phyloP scores from a whole-genome alignment of 1,284 basidiomycete species.

The Leucoagaricus sp. region DNA sequence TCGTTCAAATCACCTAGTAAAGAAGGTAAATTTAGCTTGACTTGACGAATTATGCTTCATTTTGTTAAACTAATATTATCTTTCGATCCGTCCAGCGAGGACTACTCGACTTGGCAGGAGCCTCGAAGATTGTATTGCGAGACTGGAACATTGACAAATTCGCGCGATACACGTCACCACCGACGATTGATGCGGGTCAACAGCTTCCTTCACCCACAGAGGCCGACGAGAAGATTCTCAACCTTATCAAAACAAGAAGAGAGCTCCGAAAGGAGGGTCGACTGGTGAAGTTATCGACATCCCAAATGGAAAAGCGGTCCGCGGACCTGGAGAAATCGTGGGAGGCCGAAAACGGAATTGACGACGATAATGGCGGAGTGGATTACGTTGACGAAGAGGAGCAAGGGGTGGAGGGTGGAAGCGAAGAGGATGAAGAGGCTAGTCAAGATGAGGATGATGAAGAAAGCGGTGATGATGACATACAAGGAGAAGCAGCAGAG shows the following conservation, averaged over 20 bases:
- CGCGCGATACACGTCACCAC: constrained; percentile 73
- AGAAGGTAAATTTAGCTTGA: constrained; percentile 59
- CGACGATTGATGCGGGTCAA: constrained; percentile 21
- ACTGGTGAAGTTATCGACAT: constrained; percentile 57
- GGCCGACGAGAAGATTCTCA: constrained; percentile 49
- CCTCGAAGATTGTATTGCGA: constrained; percentile 82
- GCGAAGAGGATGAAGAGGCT: constrained; percentile 32
- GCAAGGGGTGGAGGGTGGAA: constrained; percentile 30
- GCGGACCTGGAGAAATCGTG: constrained; percentile 59
- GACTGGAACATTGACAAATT: constrained; percentile 90
- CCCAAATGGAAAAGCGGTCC: constrained; percentile 54
- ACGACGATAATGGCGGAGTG: constrained; percentile 27
- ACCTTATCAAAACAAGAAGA: constrained; percentile 54
- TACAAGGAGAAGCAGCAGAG: constrained; percentile 26
- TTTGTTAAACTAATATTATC: neutral
- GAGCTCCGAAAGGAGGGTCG: constrained; percentile 63
- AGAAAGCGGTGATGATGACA: constrained; percentile 23
- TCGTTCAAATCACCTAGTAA: constrained; percentile 77
- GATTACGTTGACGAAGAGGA: constrained; percentile 33
- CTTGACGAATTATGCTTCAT: neutral
- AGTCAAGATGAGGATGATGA: constrained; percentile 31
- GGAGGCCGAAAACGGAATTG: constrained; percentile 31
- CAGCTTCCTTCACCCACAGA: constrained; percentile 33
- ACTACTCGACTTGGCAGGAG: constrained; percentile 75
- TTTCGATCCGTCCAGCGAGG: constrained; percentile 55